A percentile compares a stretch with the other conserved stretches of the same genome.
phyloP scores from a whole-genome alignment of 805 yeast genomes.

The Kodamaea kaohsiungensis region DNA sequence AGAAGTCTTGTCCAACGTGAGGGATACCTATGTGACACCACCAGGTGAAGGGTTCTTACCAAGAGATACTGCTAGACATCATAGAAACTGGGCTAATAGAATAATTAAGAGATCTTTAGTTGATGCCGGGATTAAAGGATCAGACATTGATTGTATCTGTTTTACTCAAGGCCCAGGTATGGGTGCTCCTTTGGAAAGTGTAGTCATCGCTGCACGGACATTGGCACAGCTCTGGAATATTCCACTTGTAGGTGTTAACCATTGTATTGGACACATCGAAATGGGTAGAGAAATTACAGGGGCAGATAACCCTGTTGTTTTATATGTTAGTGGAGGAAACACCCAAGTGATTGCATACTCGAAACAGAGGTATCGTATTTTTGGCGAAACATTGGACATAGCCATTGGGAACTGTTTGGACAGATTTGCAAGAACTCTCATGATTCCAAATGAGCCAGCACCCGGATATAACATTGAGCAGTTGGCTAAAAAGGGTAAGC shows the following conservation, averaged over 20 bases:
- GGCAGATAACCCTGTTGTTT: slow-evolving; percentile 95
- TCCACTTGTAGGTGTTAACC: slow-evolving; percentile 94
- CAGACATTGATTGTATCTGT: slow-evolving; percentile 75
- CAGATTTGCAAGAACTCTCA: slow-evolving; percentile 88
- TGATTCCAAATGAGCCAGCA: slow-evolving; percentile 88
- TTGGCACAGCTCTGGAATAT: slow-evolving; percentile 74
- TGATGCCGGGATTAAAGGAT: slow-evolving; percentile 54
- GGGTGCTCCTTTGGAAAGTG: slow-evolving; percentile 98
- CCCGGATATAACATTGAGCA: slow-evolving; percentile 98
- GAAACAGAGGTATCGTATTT: slow-evolving; percentile 90
- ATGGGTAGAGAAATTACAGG: slow-evolving; percentile 99
- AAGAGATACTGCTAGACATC: slow-evolving; percentile 95
- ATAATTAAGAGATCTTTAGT: slow-evolving; percentile 64
- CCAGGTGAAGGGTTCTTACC: slow-evolving; percentile 99
- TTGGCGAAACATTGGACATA: slow-evolving; percentile 97
- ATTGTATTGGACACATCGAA: slow-evolving; percentile 97
- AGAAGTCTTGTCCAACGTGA: slow-evolving; percentile 77
- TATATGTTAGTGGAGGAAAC: slow-evolving; percentile 97
- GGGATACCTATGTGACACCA: slow-evolving; percentile 95
- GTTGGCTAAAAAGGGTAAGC: slow-evolving; percentile 70
- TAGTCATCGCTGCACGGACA: slow-evolving; percentile 89
- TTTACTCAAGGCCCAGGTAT: slow-evolving; percentile 99
- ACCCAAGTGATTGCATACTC: slow-evolving; percentile 98
- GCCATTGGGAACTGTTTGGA: slow-evolving; percentile 98
- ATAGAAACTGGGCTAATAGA: slow-evolving; percentile 90